These are phyloP conservation scores for Fomitopsis palustris DNA, from an alignment of 1,284 basidiomycete genomes.

Conservation along the genomic window DNA sequence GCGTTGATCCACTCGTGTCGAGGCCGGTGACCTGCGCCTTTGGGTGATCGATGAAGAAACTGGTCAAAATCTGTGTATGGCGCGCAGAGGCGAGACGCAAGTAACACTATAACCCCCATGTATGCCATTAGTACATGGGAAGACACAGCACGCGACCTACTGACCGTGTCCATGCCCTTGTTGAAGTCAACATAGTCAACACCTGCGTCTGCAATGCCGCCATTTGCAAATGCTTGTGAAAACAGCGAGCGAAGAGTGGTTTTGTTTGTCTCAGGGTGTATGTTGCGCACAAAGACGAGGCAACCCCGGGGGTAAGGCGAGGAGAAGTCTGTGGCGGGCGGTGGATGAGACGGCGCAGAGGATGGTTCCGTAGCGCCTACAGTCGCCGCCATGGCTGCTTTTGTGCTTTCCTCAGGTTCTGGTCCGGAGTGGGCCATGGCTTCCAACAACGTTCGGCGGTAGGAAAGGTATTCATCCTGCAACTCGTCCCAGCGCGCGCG, in stretches of 20 bases:
- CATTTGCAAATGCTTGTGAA: slow-evolving; percentile 32
- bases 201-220: slow-evolving; percentile 17
- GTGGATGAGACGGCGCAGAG: background rate
- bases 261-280: slow-evolving; percentile 73
- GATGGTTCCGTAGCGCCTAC: background rate
- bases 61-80: slow-evolving; percentile 42
- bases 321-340: slow-evolving; percentile 15
- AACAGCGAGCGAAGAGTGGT: slow-evolving; percentile 68
- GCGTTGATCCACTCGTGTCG: slow-evolving; percentile 15
- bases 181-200: slow-evolving; percentile 76
- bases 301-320: slow-evolving; percentile 59
- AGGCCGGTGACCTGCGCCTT: slow-evolving; percentile 46
- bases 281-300: slow-evolving; percentile 63
- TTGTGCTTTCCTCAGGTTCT: background rate
- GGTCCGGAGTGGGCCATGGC: slow-evolving; percentile 31
- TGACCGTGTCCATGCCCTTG: slow-evolving; percentile 71
- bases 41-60: slow-evolving; percentile 37
- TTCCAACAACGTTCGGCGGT: slow-evolving; percentile 49
- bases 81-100: slow-evolving; percentile 58
- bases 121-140: background rate
- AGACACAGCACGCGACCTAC: slow-evolving; percentile 19
- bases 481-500: slow-evolving; percentile 60
- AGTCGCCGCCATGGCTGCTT: background rate
- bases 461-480: slow-evolving; percentile 60
- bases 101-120: slow-evolving; percentile 52